These are phyloP conservation scores for Ophiostoma himal-ulmi DNA, from an alignment of 2,329 filamentous ascomycete genomes.

Conservation along the genomic window DNA sequence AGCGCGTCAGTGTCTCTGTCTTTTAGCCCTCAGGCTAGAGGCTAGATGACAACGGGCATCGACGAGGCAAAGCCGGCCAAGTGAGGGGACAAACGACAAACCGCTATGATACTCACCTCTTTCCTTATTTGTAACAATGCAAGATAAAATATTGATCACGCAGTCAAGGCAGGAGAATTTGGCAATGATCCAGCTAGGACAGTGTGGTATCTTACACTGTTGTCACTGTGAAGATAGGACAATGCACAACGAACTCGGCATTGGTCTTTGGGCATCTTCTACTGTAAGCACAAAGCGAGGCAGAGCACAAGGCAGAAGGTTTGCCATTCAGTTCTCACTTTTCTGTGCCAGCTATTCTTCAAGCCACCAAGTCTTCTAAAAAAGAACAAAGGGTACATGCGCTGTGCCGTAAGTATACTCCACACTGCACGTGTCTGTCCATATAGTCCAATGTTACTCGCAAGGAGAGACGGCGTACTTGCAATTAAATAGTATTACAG, in stretches of 20 bases:
- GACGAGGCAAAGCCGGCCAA: not conserved
- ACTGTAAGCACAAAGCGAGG: not conserved
- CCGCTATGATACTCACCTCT: not conserved
- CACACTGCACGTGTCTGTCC: not conserved
- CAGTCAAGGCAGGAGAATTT: not conserved
- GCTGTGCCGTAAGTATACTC: not conserved
- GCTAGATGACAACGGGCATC: not conserved
- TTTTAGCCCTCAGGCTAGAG: not conserved
- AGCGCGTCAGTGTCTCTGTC: not conserved
- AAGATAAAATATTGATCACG: not conserved
- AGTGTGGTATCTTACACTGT: not conserved
- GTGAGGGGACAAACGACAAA: not conserved
- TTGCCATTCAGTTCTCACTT: not conserved
- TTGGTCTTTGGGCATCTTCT: not conserved
- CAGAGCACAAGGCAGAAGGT: not conserved
- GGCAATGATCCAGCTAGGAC: not conserved
- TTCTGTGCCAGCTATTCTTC: not conserved
- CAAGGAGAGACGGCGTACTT: not conserved
- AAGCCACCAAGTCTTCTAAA: not conserved
- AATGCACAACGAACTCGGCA: not conserved
- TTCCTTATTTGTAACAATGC: not conserved
- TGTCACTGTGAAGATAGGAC: not conserved
- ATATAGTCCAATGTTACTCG: constrained; percentile 1
- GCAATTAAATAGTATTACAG: no score
- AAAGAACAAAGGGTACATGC: constrained; percentile 1